Conservation (phyloP, 1,284 basidiomycete species). For the Pholiota adiposa region DNA sequence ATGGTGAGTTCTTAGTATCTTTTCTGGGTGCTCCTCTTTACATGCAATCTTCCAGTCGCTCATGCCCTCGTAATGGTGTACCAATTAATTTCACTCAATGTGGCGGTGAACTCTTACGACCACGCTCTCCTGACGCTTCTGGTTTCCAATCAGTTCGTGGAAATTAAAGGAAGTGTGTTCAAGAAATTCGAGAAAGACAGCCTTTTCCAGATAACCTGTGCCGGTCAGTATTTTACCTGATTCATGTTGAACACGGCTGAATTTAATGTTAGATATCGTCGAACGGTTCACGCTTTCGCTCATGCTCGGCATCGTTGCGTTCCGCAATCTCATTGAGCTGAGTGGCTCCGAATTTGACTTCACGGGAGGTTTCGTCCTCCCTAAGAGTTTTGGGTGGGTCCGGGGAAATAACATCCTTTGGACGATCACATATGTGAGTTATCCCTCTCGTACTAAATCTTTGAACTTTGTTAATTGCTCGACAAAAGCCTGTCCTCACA, state of each 20-base stretch:
- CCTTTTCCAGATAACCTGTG: constrained; percentile 98
- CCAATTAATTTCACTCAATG: constrained; percentile 94
- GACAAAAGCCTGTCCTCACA: constrained; percentile 80
- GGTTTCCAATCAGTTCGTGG: constrained; percentile 98
- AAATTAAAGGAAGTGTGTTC: constrained; percentile 99
- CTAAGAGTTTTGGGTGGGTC: constrained; percentile 87
- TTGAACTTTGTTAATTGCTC: background rate
- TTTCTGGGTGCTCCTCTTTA: constrained; percentile 3
- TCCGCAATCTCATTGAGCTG: constrained; percentile 95
- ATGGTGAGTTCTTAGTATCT: constrained; percentile 56
- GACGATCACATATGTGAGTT: constrained; percentile 88
- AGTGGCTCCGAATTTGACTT: constrained; percentile 87
- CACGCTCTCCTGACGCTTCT: constrained; percentile 94
- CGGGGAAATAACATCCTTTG: constrained; percentile 79
- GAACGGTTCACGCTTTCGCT: constrained; percentile 94
- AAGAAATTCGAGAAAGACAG: constrained; percentile 99
- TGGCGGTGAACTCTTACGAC: constrained; percentile 98
- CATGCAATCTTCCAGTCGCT: constrained; percentile 54
- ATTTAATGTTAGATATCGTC: constrained; percentile 85
- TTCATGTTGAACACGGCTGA: constrained; percentile 87
- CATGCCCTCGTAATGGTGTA: constrained; percentile 98
- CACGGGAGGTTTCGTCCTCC: constrained; percentile 70
- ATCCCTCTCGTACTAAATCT: background rate
- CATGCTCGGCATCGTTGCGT: constrained; percentile 92
- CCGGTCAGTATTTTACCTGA: constrained; percentile 60